Base-by-base conservation (phyloP, 192 early-diverging fungal genomes). In the Coemansia sp. region DNA sequence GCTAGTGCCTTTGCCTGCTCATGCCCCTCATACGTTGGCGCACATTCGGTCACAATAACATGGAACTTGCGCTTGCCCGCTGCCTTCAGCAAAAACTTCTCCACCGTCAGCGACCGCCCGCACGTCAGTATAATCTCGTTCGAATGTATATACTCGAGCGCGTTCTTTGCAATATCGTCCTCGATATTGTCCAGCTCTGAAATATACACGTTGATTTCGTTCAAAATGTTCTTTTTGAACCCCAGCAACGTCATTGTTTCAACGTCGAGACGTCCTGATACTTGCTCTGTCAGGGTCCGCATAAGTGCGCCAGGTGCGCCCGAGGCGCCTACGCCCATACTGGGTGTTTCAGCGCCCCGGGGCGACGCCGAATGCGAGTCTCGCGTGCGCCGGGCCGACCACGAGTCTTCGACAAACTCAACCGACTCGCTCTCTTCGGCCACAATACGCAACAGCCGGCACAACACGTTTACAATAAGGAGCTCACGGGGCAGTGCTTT, bases 61-160 rank as follows among this genome's bases (percentile, higher is more conserved):
- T 93, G 89, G 79, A 98, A 95, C 68, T 90, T 90, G 70, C 92
- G 86, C 37, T 90, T 88, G 45, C 85, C 82, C 23, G 94, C 92
- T 1, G 94, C 94, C 54, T 86, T 84, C 67, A 89, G 89, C 64
- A 98, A 83, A 67, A 97, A 98, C 37, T 79, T 62, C 62, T 89
- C 86, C 14, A 96, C 94, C 4, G 94, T 93, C 49, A 72, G 81
- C n/a, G 96, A 97, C 48, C 85, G 74, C 19, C 95, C 95, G 45
- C 92, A 83, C 1, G 95, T 98, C 90, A 98, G 84, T 50, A 98
- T 93, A 39, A 98, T 91, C 73, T 98, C 96, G 69, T 93, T 93
- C 65, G 93, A 93, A 72, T 97, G 94, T 59, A 98, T 95, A 58
- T 96, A 90, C 49, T 95, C 91, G 58, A 89, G 83, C 14, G 96